These are phyloP conservation scores for Xylaria bambusicola DNA, from an alignment of 495 filamentous ascomycete species.

Conservation along the genomic window DNA sequence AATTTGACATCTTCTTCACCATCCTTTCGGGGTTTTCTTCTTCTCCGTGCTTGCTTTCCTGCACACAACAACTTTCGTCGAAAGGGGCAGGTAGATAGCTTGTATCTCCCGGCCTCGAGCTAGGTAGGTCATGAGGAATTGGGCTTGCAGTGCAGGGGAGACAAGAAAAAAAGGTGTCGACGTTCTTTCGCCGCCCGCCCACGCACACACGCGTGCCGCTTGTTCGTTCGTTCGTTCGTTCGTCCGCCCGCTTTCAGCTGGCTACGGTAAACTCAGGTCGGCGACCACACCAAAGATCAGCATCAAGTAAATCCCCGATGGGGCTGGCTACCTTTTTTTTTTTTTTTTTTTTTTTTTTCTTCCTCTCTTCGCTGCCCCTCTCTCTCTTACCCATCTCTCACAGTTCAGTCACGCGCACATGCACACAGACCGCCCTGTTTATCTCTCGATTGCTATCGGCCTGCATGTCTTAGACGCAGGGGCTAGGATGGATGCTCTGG, in stretches of 20 bases:
- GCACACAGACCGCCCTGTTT: background rate
- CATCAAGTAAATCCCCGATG: conserved; percentile 25
- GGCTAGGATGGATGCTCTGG: conserved; percentile 7
- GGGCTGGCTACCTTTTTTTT: too few species aligned
- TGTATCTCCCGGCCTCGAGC: too few species aligned
- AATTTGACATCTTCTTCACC: too few species aligned
- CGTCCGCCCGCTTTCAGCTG: conserved; percentile 11
- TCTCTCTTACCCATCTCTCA: background rate
- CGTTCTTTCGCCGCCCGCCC: background rate
- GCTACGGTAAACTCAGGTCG: conserved; percentile 35
- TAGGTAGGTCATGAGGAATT: background rate
- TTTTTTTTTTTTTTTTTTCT: too few species aligned
- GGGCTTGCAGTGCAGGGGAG: background rate
- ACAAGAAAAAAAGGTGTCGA: background rate
- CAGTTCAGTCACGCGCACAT: conserved; percentile 3
- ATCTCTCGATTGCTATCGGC: background rate
- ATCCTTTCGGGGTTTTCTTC: too few species aligned
- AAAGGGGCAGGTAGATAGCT: background rate
- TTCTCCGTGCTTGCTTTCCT: background rate
- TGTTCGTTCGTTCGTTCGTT: background rate
- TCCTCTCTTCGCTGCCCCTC: too few species aligned
- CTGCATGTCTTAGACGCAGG: conserved; percentile 14
- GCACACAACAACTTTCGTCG: too few species aligned
- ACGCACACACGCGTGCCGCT: too few species aligned
- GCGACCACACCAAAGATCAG: conserved; percentile 35